phyloP scores from a whole-genome alignment of 306 rosid genomes.

The Rosa rugosa region DNA sequence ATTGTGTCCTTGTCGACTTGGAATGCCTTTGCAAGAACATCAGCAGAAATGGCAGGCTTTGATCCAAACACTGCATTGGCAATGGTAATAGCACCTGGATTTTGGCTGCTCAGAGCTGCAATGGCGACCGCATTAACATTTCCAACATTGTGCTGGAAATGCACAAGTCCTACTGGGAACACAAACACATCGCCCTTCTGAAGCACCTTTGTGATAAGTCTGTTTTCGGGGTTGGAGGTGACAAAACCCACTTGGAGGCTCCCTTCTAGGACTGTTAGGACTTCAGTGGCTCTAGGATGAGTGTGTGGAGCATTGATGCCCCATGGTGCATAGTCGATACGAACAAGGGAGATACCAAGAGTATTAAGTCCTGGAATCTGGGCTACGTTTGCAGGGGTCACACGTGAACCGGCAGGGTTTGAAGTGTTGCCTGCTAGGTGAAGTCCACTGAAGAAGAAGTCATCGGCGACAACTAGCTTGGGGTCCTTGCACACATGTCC shows the following conservation, averaged over 20 bases:
- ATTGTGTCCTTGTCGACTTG: background rate
- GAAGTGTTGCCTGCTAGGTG: background rate
- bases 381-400: background rate
- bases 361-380: background rate
- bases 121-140: background rate
- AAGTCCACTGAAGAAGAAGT: slow-evolving; percentile 3
- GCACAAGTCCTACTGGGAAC: slow-evolving; percentile 37
- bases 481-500: background rate
- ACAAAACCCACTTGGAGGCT: slow-evolving; percentile 38
- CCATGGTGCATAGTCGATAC: slow-evolving; percentile 17
- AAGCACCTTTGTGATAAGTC: slow-evolving; percentile 20
- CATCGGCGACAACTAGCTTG: background rate
- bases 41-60: background rate
- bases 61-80: background rate
- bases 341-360: background rate
- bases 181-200: slow-evolving; percentile 40
- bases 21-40: background rate
- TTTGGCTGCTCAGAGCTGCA: background rate
- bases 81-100: background rate
- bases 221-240: slow-evolving; percentile 35
- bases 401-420: background rate
- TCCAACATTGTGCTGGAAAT: slow-evolving; percentile 28
- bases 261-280: slow-evolving; percentile 34
- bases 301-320: slow-evolving; percentile 38
- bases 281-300: slow-evolving; percentile 39